Evolutionary conservation across 345 rosid genomes (phyloP).

Genomic region (Eucalyptus fibrosa): DNA sequence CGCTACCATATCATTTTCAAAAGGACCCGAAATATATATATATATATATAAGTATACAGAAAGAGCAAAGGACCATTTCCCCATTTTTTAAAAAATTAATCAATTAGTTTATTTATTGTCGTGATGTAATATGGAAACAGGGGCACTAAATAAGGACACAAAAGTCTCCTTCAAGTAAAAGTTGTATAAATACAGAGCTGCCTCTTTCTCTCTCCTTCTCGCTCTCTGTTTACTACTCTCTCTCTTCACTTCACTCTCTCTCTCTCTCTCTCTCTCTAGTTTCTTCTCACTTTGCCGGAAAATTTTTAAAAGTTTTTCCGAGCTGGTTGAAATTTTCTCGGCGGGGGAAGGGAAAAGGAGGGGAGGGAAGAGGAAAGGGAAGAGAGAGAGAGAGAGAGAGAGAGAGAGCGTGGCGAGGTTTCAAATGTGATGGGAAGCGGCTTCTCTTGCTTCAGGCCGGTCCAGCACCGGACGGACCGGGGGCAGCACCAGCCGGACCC

Average conservation of each 20-base stretch:
- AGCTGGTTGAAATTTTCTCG: slow-evolving; percentile 5
- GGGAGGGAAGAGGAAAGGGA: not conserved
- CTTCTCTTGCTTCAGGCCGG: slow-evolving; percentile 74
- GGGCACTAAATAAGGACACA: not conserved
- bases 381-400: not conserved
- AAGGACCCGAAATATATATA: not conserved
- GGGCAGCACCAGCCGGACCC: slow-evolving; percentile 7
- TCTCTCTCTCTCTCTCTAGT: not conserved
- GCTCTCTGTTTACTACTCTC: not conserved
- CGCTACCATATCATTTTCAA: not conserved
- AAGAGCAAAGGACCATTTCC: not conserved
- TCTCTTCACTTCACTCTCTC: not conserved
- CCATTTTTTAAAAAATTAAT: not conserved
- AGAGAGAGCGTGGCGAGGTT: slow-evolving; percentile 12
- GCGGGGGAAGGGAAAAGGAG: not conserved
- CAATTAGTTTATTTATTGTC: not conserved
- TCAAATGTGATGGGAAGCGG: slow-evolving; percentile 99
- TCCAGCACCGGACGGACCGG: not conserved
- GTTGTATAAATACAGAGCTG: not conserved
- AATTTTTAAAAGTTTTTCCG: not conserved
- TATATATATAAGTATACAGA: not conserved
- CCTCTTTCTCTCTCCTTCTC: not conserved
- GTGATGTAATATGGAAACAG: not conserved
- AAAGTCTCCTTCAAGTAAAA: not conserved
- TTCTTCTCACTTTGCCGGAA: slow-evolving; percentile 2